phyloP scores from a whole-genome alignment of 2,329 filamentous ascomycete species.

The Alternaria metachromatica region DNA sequence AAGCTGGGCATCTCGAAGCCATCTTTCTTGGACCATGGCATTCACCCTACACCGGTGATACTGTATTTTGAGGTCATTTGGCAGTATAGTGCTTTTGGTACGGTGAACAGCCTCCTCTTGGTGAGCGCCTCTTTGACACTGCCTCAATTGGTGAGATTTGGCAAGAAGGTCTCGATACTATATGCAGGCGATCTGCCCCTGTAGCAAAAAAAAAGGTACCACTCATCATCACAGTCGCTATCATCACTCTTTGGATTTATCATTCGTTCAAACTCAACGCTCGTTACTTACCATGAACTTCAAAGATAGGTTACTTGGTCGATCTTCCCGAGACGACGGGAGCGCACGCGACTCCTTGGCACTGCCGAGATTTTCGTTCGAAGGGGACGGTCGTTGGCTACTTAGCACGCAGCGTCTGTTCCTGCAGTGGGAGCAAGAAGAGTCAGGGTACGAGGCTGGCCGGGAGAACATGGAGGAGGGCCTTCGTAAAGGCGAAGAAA shows the following conservation, averaged over 20 bases:
- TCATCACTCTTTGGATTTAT: not conserved
- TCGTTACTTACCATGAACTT: slow-evolving; percentile 18
- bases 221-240: not conserved
- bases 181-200: not conserved
- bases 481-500: slow-evolving; percentile 16
- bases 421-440: slow-evolving; percentile 16
- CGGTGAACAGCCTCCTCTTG: slow-evolving; percentile 14
- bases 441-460: slow-evolving; percentile 16
- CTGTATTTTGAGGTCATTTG: not conserved
- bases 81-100: not conserved
- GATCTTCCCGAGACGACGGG: slow-evolving; percentile 9
- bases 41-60: not conserved
- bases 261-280: not conserved
- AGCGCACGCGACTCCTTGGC: slow-evolving; percentile 7
- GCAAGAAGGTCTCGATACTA: not conserved
- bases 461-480: slow-evolving; percentile 8
- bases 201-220: not conserved
- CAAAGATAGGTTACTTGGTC: slow-evolving; percentile 17
- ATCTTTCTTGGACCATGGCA: not conserved
- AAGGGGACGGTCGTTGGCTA: slow-evolving; percentile 21
- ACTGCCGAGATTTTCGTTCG: slow-evolving; percentile 29
- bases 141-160: slow-evolving; percentile 14
- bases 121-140: slow-evolving; percentile 13
- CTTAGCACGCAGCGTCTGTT: slow-evolving; percentile 31
- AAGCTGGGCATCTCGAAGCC: not conserved